Evolutionary conservation across 2,329 filamentous ascomycete species (phyloP), one percentile per base, ranked within the genome.

Genomic region (Alternaria alternata): DNA sequence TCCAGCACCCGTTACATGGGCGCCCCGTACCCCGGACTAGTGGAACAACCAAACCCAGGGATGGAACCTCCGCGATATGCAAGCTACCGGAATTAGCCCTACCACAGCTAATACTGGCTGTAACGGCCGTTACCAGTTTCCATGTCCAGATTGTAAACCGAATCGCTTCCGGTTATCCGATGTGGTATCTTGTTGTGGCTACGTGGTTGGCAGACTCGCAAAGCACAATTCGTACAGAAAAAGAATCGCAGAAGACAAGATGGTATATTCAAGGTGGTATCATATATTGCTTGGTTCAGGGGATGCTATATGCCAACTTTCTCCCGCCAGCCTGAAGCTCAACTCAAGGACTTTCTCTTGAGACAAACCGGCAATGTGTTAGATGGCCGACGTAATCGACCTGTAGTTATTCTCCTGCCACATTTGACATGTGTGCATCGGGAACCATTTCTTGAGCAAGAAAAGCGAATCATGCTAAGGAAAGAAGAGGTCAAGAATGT

Each of bases 91-190:
- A 77, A 62, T 82, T 97, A 62, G 92, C 92, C 1, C 79, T 89
- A 4, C 86, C 88, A 4, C 94, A 99, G 77, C 78, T 91, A 1
- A 58, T 94, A 4, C 82, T 99, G 18, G 89, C 90, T 1, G 62
- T 87, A 3, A 78, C 94, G 60, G 91, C 93, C 20, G 78, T 94
- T 20, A 92, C 89, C 12, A 92, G 83, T 64, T 96, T 96, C 74
- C 95, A 99, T 75, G 91, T 97, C 26, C 95, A 99, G 79, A 96
- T 99, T 68, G 90, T 98, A 71, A 96, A 91, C 44, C 88, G 95
- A 24, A 85, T 99, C 16, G 90, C 92, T 1, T 97, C 94, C 0
- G 94, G 89, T 0, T 97, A 94, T 77, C 91, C 93, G 1, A 79
- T 95, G 18, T 97, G 93, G 93, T 95, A 97, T 75, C 89, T 91